Evolutionary conservation across 495 filamentous ascomycete species (phyloP).

Genomic region (Xylaria cubensis): DNA sequence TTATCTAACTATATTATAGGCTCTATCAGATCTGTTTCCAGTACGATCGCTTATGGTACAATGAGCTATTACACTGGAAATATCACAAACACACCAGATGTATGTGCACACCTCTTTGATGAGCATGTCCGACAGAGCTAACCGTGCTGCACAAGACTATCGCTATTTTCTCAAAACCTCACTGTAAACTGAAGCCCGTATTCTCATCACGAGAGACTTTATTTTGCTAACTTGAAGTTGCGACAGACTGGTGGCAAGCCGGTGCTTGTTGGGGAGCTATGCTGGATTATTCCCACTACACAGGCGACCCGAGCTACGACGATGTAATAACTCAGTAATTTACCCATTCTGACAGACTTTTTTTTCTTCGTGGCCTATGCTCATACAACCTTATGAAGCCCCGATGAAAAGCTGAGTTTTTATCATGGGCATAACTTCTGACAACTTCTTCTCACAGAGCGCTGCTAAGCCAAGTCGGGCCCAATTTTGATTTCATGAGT

Average conservation of each 20-base stretch:
- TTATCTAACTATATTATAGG: slow-evolving; percentile 37
- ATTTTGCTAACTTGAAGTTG: slow-evolving; percentile 38
- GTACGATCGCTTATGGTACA: slow-evolving; percentile 56
- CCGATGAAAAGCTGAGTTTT: not conserved
- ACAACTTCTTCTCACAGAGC: slow-evolving; percentile 40
- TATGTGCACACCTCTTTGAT: slow-evolving; percentile 29
- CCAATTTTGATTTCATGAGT: slow-evolving; percentile 66
- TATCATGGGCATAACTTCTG: not conserved
- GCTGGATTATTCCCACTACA: slow-evolving; percentile 86
- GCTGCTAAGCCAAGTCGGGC: slow-evolving; percentile 69
- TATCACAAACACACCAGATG: slow-evolving; percentile 62
- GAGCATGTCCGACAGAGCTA: slow-evolving; percentile 19
- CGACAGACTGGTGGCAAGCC: slow-evolving; percentile 79
- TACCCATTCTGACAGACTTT: not conserved
- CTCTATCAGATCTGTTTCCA: slow-evolving; percentile 57
- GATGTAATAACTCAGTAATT: slow-evolving; percentile 60
- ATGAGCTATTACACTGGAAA: slow-evolving; percentile 67
- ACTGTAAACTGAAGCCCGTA: slow-evolving; percentile 57
- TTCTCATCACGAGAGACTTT: slow-evolving; percentile 11
- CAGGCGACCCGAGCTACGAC: slow-evolving; percentile 77
- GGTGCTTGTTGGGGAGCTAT: slow-evolving; percentile 76
- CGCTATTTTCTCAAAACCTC: slow-evolving; percentile 70
- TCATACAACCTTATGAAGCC: too few relatives aligned
- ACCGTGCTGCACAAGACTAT: slow-evolving; percentile 42
- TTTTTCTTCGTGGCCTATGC: not conserved